Evolutionary conservation across 768 basidiomycete species (phyloP).

Genomic region (Leccinum ochraceum): DNA sequence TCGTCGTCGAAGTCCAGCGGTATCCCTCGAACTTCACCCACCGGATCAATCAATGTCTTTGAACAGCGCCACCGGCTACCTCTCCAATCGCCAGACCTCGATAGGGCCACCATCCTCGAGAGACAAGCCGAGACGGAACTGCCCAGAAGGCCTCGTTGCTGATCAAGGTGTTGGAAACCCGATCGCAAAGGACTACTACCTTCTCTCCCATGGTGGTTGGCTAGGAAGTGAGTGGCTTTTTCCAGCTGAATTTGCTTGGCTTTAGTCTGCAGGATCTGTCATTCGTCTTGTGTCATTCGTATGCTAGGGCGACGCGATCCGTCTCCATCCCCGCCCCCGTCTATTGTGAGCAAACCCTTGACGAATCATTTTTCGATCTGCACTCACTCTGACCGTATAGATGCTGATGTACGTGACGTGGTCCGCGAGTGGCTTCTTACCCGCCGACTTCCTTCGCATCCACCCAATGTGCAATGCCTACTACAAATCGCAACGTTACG

Average conservation of each 20-base stretch:
- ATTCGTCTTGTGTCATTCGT: slow-evolving; percentile 52
- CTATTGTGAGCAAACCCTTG: slow-evolving; percentile 45
- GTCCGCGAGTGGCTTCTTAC: neutral
- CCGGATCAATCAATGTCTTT: too few relatives aligned
- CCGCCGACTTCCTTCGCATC: too few relatives aligned
- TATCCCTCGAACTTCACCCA: too few relatives aligned
- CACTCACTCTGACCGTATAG: slow-evolving; percentile 31
- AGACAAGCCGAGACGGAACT: slow-evolving; percentile 36
- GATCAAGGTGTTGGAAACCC: slow-evolving; percentile 49
- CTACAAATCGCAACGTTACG: too few relatives aligned
- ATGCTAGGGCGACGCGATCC: slow-evolving; percentile 54
- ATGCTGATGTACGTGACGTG: slow-evolving; percentile 51
- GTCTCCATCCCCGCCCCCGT: slow-evolving; percentile 63
- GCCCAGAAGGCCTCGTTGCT: slow-evolving; percentile 51
- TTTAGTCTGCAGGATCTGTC: slow-evolving; percentile 49
- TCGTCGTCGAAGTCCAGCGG: too few relatives aligned
- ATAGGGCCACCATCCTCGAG: too few relatives aligned
- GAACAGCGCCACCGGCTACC: too few relatives aligned
- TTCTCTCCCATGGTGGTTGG: slow-evolving; percentile 57
- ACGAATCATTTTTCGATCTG: neutral
- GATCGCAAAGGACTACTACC: slow-evolving; percentile 49
- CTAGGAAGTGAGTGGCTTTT: slow-evolving; percentile 48
- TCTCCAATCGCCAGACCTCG: too few relatives aligned
- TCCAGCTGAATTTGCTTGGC: neutral
- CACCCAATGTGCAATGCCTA: too few relatives aligned